Percentiles rank a stretch among this genome's conserved stretches.
These are phyloP conservation scores for Eucalyptus paniculata DNA, from an alignment of 345 rosid species.

Conservation along the genomic window DNA sequence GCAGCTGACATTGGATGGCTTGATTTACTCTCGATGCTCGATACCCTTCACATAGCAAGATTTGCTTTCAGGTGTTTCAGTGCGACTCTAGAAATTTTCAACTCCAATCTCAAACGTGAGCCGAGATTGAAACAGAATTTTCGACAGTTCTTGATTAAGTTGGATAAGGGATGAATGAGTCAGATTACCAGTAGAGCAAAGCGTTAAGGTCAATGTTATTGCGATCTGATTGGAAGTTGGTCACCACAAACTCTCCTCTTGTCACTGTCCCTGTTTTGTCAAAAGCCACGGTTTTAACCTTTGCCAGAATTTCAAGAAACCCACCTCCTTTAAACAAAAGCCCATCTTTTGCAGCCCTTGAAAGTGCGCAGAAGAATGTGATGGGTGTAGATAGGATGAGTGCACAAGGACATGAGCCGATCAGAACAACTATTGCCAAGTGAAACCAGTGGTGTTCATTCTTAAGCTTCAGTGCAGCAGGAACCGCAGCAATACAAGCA, in stretches of 20 bases:
- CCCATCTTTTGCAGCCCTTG: slow-evolving; percentile 67
- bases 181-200: slow-evolving; percentile 48
- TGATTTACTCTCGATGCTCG: slow-evolving; percentile 77
- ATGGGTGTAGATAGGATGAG: slow-evolving; percentile 83
- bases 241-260: slow-evolving; percentile 66
- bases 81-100: neutral
- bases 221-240: slow-evolving; percentile 34
- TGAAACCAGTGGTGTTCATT: slow-evolving; percentile 48
- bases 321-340: slow-evolving; percentile 71
- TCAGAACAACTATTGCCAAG: slow-evolving; percentile 69
- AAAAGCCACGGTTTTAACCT: slow-evolving; percentile 61
- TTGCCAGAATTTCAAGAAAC: slow-evolving; percentile 56
- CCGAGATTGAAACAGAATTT: neutral
- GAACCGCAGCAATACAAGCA: slow-evolving; percentile 38
- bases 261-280: slow-evolving; percentile 91
- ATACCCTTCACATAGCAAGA: slow-evolving; percentile 31
- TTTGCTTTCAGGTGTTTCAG: neutral
- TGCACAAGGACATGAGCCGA: slow-evolving; percentile 87
- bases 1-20: slow-evolving; percentile 89
- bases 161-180: neutral
- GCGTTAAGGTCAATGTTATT: slow-evolving; percentile 18
- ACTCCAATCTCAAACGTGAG: neutral
- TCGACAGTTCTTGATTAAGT: neutral
- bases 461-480: slow-evolving; percentile 26
- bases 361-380: slow-evolving; percentile 74